Percentiles rank a stretch among this genome's conserved stretches.
Evolutionary conservation across 768 basidiomycete genomes (phyloP).

Genomic region (Hericium erinaceus): DNA sequence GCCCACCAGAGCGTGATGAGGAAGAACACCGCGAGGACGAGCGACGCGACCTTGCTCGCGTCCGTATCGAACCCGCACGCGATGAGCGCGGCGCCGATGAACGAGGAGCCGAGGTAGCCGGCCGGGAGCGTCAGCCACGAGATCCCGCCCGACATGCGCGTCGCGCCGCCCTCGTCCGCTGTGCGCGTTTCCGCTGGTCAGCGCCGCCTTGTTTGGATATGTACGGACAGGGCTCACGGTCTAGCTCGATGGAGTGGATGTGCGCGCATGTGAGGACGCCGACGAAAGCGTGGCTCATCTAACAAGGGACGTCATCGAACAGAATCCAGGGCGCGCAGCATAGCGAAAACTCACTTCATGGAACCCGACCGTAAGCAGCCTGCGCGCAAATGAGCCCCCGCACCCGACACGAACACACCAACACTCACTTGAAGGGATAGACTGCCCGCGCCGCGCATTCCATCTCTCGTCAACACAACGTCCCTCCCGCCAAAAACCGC

Average conservation of each 20-base stretch:
- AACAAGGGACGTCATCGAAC: neutral
- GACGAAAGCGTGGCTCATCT: slow-evolving; percentile 83
- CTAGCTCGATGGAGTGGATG: slow-evolving; percentile 78
- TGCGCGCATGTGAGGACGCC: slow-evolving; percentile 80
- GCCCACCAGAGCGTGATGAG: slow-evolving; percentile 88
- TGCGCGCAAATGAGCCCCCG: slow-evolving; percentile 18
- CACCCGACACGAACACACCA: neutral
- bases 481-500: neutral
- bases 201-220: too few relatives aligned
- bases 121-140: slow-evolving; percentile 72
- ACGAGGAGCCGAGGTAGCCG: slow-evolving; percentile 79
- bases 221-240: slow-evolving; percentile 48
- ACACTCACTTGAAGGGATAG: slow-evolving; percentile 82
- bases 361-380: slow-evolving; percentile 79
- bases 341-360: slow-evolving; percentile 51
- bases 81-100: slow-evolving; percentile 83
- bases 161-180: slow-evolving; percentile 87
- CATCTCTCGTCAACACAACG: neutral
- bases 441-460: slow-evolving; percentile 31
- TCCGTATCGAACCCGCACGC: slow-evolving; percentile 84
- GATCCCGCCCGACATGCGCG: slow-evolving; percentile 81
- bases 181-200: neutral
- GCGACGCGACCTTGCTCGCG: slow-evolving; percentile 75
- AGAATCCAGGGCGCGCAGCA: neutral
- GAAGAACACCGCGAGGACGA: slow-evolving; percentile 80